Evolutionary conservation across 1,284 basidiomycete species (phyloP), one percentile per base, ranked within the genome.

Genomic region (Coniferiporia sulphurascens): DNA sequence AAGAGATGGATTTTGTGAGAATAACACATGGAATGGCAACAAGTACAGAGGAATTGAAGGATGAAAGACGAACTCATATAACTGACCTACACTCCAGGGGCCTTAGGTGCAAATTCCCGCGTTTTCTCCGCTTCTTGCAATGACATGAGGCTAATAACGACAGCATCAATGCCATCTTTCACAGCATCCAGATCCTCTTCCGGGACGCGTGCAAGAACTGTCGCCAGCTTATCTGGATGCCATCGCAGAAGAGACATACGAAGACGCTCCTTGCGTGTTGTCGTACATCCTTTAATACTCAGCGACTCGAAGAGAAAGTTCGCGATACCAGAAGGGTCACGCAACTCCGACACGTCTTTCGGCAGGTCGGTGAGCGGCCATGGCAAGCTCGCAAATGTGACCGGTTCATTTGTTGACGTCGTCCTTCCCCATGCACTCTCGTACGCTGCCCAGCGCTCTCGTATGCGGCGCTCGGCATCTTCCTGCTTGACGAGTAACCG

Each of bases 161-260:
- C 58, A 21, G 57, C 53, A 48, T 62, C 61, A 27, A 62, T 53
- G 9, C 53, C 52, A 38, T 56, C 57, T 38, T 59, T 62, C n/a
- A 62, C 61, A 10, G 66, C 70, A 17, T 78, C 76, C 62, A 72
- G 64, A 60, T 90, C 86, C 13, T 73, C 73, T 15, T 77, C 75
- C 7, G 73, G 72, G 4, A 87, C 80, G 17, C 80, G 74, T 10
- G 69, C 67, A 22, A 89, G 68, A 2, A 87, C 66, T 1, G 72
- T 65, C 6, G 78, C 76, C 64, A 86, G 77, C 69, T 89, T 85
- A 70, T 91, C 89, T 0, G 88, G 87, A 70, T 91, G 89, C 82
- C 87, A 91, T 4, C 82, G 75, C 54, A 88, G 70, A 35, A 90
- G 71, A 0, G 85, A 81, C 54, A 75, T 75, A 17, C 86, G 77